phyloP scores from a whole-genome alignment of 805 yeast species.

The Tetrapisispora namnaoensis region DNA sequence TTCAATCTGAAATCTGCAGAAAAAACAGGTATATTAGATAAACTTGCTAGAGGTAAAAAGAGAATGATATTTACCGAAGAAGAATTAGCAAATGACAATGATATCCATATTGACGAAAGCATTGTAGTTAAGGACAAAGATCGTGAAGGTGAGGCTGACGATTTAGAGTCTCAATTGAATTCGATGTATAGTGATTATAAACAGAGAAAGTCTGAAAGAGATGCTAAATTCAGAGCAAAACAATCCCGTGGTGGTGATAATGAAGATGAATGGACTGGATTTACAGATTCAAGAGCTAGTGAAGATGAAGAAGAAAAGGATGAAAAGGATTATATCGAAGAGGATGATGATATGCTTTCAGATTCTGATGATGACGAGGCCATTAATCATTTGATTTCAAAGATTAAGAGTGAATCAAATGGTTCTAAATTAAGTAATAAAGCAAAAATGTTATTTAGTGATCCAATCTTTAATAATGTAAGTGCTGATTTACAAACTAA shows the following conservation, averaged over 20 bases:
- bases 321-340: constrained; percentile 36
- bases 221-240: constrained; percentile 60
- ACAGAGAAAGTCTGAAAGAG: constrained; percentile 54
- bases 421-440: constrained; percentile 30
- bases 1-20: constrained; percentile 82
- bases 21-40: constrained; percentile 71
- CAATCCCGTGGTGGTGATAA: constrained; percentile 65
- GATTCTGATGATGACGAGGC: constrained; percentile 70
- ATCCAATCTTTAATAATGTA: constrained; percentile 44
- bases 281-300: constrained; percentile 37
- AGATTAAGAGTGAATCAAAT: constrained; percentile 40
- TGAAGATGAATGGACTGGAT: constrained; percentile 74
- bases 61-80: constrained; percentile 47
- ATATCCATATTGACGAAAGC: constrained; percentile 45
- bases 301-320: constrained; percentile 30
- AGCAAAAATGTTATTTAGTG: constrained; percentile 40
- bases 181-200: constrained; percentile 70
- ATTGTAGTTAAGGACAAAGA: constrained; percentile 27
- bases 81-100: constrained; percentile 45
- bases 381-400: constrained; percentile 48
- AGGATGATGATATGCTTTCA: constrained; percentile 35
- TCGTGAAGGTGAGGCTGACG: constrained; percentile 44
- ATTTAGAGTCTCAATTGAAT: constrained; percentile 73
- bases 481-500: constrained; percentile 29
- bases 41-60: constrained; percentile 69